Evolutionary conservation across 305 asterid species (phyloP).

Genomic region (Solanum aculeatissimum): DNA sequence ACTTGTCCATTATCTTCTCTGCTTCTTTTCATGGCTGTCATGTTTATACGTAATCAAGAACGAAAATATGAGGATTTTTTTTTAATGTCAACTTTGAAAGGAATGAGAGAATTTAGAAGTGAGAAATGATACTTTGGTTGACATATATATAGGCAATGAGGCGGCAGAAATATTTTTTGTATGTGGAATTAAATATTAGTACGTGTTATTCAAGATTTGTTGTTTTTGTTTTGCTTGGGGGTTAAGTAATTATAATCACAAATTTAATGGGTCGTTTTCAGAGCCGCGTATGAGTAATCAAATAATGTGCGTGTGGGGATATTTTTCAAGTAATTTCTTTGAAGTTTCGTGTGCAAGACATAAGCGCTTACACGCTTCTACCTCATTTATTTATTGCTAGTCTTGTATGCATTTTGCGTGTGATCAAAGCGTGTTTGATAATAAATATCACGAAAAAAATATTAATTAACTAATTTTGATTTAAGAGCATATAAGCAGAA

Average conservation of each 20-base stretch:
- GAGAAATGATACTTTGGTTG: neutral
- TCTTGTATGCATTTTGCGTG: no score
- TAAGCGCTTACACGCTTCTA: neutral
- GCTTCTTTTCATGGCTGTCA: conserved; percentile 2
- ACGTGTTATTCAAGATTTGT: neutral
- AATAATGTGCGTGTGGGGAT: neutral
- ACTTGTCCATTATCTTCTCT: neutral
- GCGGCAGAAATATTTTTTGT: neutral
- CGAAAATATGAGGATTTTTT: neutral
- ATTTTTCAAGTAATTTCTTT: neutral
- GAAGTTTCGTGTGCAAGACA: neutral
- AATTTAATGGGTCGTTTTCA: neutral
- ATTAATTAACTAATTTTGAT: no score
- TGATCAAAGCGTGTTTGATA: no score
- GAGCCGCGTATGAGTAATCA: neutral
- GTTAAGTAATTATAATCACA: neutral
- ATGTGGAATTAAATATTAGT: neutral
- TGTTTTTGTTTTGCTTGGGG: neutral
- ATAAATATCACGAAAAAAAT: no score
- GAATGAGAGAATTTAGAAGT: neutral
- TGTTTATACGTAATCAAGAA: neutral
- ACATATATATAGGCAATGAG: neutral
- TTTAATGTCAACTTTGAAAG: neutral
- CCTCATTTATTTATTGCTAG: no score
- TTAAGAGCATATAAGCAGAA: no score